Evolutionary conservation across 768 basidiomycete species (phyloP), one percentile per base, ranked within the genome.

Genomic region (Naematelia aurantialba): DNA sequence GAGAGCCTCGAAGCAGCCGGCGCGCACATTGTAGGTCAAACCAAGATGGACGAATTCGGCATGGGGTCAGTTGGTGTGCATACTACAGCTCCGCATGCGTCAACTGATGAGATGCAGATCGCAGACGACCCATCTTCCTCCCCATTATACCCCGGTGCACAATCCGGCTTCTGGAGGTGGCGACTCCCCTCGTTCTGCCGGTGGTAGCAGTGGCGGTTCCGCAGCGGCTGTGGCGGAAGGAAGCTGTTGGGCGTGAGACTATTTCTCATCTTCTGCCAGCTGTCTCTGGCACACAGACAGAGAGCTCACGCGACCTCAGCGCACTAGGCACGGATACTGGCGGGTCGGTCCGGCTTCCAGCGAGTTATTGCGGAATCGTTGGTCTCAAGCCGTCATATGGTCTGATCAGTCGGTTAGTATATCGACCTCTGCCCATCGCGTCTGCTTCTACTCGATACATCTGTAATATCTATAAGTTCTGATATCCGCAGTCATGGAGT

Each of bases 361-460:
- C 96, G 0, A 86, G 91, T 1, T 97, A 97, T 69, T 96, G 91
- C 66, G 91, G 92, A 3, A 80, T 96, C 0, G 85, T 89, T 1
- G 96, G 96, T 0, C 78, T 97, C 45, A 99, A 99, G 70, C 94
- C 94, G 0, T 93, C 92, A 0, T 97, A 97, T 67, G 94, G 94
- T 2, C 79, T 97, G 42, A 78, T 97, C 27, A 91, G 89, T 69
- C 82, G 91, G 89, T 89, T 54, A 55, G 80, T 21, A 25, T 25
- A 11, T 73, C 1, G 45, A 14, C 4, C n/a, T 17, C 39, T 30
- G n/a, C 31, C 24, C 17, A 22, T 27, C 5, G 5, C 45, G 51
- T 30, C 52, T 56, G 42, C 17, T 39, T 39, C 34, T 39, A 47
- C 11, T 19, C 5, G 8, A 11, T 47, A 47, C 46, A 47, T 47